phyloP scores from a whole-genome alignment of 1,284 basidiomycete genomes.

The Pyrrhoderma noxium region DNA sequence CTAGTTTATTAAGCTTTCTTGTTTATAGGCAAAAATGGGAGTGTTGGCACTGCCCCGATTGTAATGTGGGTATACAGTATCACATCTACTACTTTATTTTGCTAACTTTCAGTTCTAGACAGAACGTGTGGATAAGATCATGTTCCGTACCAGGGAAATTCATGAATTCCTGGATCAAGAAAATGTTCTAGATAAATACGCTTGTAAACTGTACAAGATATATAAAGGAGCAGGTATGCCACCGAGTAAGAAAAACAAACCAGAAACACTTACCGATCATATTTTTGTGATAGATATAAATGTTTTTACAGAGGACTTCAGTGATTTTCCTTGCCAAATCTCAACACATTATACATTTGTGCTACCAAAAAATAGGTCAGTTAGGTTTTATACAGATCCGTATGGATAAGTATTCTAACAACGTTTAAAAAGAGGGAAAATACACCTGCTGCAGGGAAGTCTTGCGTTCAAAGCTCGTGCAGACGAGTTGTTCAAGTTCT shows the following conservation, averaged over 20 bases:
- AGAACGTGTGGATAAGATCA: background rate
- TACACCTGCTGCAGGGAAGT: conserved; percentile 50
- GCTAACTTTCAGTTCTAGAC: background rate
- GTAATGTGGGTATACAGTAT: conserved; percentile 33
- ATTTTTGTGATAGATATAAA: conserved; percentile 1
- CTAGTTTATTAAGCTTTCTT: conserved; percentile 3
- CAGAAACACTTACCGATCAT: background rate
- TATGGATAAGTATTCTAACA: too few relatives aligned
- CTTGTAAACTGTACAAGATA: conserved; percentile 17
- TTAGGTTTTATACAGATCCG: background rate
- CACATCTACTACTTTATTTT: background rate
- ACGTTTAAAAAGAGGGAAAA: conserved; percentile 52
- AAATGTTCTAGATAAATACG: conserved; percentile 15
- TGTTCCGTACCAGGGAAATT: background rate
- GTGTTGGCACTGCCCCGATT: conserved; percentile 56
- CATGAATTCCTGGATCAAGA: conserved; percentile 15
- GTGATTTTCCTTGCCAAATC: background rate
- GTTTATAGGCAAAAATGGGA: conserved; percentile 59
- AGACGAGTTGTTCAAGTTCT: conserved; percentile 49
- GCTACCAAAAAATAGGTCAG: conserved; percentile 44
- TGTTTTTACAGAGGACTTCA: background rate
- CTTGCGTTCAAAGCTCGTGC: conserved; percentile 34
- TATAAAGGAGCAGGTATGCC: conserved; percentile 24
- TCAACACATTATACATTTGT: conserved; percentile 23
- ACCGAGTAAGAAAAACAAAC: too few relatives aligned